phyloP scores from a whole-genome alignment of 2,329 filamentous ascomycete species.

The Thermoascus crustaceus region DNA sequence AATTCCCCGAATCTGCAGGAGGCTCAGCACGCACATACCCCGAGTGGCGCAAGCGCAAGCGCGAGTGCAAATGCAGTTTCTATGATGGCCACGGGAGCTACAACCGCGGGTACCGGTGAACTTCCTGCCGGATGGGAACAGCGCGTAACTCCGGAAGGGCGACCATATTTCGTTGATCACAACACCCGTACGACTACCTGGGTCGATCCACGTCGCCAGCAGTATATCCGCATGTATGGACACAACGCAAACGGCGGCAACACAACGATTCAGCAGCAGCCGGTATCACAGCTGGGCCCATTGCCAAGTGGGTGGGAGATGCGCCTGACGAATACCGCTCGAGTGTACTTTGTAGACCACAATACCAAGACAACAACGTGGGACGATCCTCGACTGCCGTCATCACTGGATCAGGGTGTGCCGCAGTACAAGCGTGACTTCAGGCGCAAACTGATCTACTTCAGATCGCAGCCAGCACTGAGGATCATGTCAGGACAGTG shows the following conservation, averaged over 20 bases:
- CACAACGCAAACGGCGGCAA: slow-evolving; percentile 66
- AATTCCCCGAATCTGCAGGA: slow-evolving; percentile 73
- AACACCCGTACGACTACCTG: slow-evolving; percentile 97
- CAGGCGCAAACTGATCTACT: slow-evolving; percentile 95
- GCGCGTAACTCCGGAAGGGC: slow-evolving; percentile 86
- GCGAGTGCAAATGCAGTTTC: slow-evolving; percentile 53
- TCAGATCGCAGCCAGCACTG: slow-evolving; percentile 93
- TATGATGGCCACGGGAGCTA: slow-evolving; percentile 92
- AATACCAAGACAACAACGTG: slow-evolving; percentile 99
- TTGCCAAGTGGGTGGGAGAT: slow-evolving; percentile 98
- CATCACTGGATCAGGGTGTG: slow-evolving; percentile 93
- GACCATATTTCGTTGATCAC: slow-evolving; percentile 96
- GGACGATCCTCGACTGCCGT: slow-evolving; percentile 93
- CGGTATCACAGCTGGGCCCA: slow-evolving; percentile 90
- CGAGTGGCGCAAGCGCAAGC: slow-evolving; percentile 35
- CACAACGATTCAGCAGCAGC: slow-evolving; percentile 90
- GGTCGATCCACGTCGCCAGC: slow-evolving; percentile 94
- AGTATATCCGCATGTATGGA: slow-evolving; percentile 98
- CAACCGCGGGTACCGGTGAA: slow-evolving; percentile 88
- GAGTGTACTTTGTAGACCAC: slow-evolving; percentile 98
- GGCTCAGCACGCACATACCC: slow-evolving; percentile 35
- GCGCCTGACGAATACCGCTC: slow-evolving; percentile 94
- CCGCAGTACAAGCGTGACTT: slow-evolving; percentile 99
- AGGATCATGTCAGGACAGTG: slow-evolving; percentile 94
- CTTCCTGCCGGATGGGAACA: slow-evolving; percentile 96